Evolutionary conservation across 2,329 filamentous ascomycete genomes (phyloP), one percentile per base, ranked within the genome.

Genomic region (Verticillium klebahnii): DNA sequence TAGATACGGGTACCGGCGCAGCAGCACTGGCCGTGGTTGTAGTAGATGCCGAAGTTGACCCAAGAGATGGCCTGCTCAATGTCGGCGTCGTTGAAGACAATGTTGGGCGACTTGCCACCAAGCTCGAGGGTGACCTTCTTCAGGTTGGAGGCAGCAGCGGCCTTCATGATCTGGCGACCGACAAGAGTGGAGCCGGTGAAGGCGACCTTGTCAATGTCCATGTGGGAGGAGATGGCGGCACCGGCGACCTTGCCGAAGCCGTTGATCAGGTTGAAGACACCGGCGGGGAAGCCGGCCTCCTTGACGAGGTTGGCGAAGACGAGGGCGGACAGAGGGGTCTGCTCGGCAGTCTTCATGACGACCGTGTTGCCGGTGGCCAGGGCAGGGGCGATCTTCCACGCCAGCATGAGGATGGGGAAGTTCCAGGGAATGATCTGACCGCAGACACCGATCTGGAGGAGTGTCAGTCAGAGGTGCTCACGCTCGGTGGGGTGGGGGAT

Each of bases 381-480:
- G 55, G 89, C 89, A 57, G 89, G 89, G 63, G 84, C 88, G 65
- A 92, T 88, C 85, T 96, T 96, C 92, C 92, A 96, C 60, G 85
- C 83, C 73, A 84, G 84, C 90, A 93, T 93, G 72, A 91, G 85
- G 56, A 94, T 80, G 8, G 91, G 91, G 80, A 92, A 94, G 82
- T 94, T 94, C 91, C 91, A 93, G 65, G 91, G 91, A 70, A 95
- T 94, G 72, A 94, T 93, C 76, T 95, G 91, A 71, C 89, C 92
- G 75, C 91, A 93, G 63, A 93, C 89, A 75, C 90, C 90, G 66
- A 90, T 80, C 82, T 85, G 58, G 15, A 6, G 25, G 12, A 34
- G 11, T 14, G 58, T 39, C n/a, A 58, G 57, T 37, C 8, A 31
- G 4, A 7, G n/a, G 11, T 40, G 15, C 4, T 14, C 31, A 39